Base-by-base conservation (phyloP, 1,284 basidiomycete species). In the Trichosporon sp. region DNA sequence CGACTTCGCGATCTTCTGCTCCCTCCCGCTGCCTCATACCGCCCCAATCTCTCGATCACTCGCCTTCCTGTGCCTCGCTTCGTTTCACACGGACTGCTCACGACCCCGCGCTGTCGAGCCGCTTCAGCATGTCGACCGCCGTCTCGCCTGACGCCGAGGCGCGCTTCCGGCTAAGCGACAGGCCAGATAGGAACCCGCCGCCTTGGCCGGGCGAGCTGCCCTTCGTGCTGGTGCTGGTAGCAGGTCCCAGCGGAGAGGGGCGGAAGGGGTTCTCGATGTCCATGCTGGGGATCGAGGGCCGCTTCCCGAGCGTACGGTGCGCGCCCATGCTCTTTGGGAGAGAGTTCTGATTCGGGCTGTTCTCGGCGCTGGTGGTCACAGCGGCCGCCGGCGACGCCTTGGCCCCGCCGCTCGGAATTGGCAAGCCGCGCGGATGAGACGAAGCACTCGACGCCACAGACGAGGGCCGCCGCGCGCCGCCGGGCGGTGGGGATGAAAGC, bases 311-410 rank as follows among this genome's bases (percentile, higher is more conserved):
- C 1, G 64, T 60, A 13, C 51, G 65, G 44, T 23, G 32, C 13
- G 12, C 44, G 4, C 15, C 29, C 18, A 35, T n/a, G n/a, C n/a
- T 18, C n/a, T 66, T 62, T 25, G 29, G 51, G 47, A 72, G 51
- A 9, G 58, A 27, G 64, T 68, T 67, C 38, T 66, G 64, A 29
- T 25, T 44, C 21, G 70, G 31, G 6, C 68, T 67, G 13, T 51
- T 64, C 29, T 73, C 74, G 7, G 64, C 62, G 1, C 77, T 77
- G 1, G 75, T 74, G 4, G 76, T 77, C 23, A 78, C 72, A 1
- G 79, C 75, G 63, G 77, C 77, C 1, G 78, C 77, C 1, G 79
- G 78, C 0, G 76, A 75, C 0, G 72, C 72, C 51, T 75, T 75
- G 1, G 62, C 63, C 6, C 64, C 58, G 21, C 58, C 69, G 5